phyloP scores from a whole-genome alignment of 768 basidiomycete species.

The Russula olivacea region DNA sequence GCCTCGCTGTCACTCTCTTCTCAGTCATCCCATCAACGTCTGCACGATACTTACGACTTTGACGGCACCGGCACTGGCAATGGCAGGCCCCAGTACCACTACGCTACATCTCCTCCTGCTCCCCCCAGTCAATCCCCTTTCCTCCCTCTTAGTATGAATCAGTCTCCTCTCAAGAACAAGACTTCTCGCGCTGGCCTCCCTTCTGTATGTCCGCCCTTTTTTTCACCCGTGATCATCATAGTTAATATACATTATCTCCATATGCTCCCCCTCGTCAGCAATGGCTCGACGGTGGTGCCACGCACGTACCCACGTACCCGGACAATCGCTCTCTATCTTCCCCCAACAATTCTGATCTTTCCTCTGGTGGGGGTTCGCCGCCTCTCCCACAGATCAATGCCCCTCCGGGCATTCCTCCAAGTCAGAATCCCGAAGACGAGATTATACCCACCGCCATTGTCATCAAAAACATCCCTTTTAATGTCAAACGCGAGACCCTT shows the following conservation, averaged over 20 bases:
- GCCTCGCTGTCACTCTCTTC: conserved; percentile 68
- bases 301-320: conserved; percentile 29
- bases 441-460: conserved; percentile 99
- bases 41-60: conserved; percentile 83
- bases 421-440: conserved; percentile 67
- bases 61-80: conserved; percentile 50
- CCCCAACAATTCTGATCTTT: conserved; percentile 83
- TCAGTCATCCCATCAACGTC: conserved; percentile 62
- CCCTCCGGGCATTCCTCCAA: conserved; percentile 44
- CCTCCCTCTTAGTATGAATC: conserved; percentile 49
- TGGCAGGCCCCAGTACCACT: conserved; percentile 61
- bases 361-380: conserved; percentile 80
- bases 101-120: conserved; percentile 57
- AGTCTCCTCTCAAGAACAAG: conserved; percentile 74
- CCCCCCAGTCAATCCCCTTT: conserved; percentile 43
- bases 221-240: conserved; percentile 23
- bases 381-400: conserved; percentile 44
- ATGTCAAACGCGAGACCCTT: conserved; percentile 93
- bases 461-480: conserved; percentile 99
- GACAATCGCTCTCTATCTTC: conserved; percentile 80
- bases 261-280: conserved; percentile 45
- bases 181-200: conserved; percentile 65
- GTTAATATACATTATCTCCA: conserved; percentile 1
- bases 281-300: conserved; percentile 67
- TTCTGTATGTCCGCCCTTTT: conserved; percentile 43